Evolutionary conservation across 1,284 basidiomycete species (phyloP).

Genomic region (Tetrapyrgos nigripes): DNA sequence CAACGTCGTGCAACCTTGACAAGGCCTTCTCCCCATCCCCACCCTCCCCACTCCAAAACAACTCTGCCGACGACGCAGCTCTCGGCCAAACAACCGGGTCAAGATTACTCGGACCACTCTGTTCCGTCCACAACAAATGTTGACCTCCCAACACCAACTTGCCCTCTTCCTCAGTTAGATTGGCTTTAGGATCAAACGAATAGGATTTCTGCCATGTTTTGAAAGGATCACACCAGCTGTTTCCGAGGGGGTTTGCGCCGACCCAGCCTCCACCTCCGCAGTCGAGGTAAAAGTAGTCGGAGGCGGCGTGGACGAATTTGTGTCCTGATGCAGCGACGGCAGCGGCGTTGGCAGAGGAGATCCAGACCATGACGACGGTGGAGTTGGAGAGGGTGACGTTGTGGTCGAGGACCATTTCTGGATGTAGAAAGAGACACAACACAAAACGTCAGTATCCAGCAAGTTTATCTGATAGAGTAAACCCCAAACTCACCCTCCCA

Average conservation of each 20-base stretch:
- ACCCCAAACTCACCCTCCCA: slow-evolving; percentile 43
- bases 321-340: slow-evolving; percentile 66
- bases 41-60: slow-evolving; percentile 81
- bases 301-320: slow-evolving; percentile 70
- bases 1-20: slow-evolving; percentile 78
- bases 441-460: slow-evolving; percentile 31
- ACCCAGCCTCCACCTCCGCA: slow-evolving; percentile 85
- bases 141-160: slow-evolving; percentile 76
- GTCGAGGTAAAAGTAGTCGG: slow-evolving; percentile 83
- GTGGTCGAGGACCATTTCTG: slow-evolving; percentile 73
- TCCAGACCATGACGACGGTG: slow-evolving; percentile 83
- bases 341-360: slow-evolving; percentile 63
- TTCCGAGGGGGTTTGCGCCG: slow-evolving; percentile 55
- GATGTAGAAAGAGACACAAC: background rate
- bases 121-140: slow-evolving; percentile 82
- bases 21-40: slow-evolving; percentile 67
- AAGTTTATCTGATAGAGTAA: background rate
- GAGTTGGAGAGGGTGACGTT: slow-evolving; percentile 67
- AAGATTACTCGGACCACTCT: slow-evolving; percentile 73
- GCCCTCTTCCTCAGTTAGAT: slow-evolving; percentile 55
- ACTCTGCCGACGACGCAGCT: slow-evolving; percentile 78
- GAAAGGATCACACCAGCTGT: slow-evolving; percentile 74
- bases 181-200: slow-evolving; percentile 75
- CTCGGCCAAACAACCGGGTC: slow-evolving; percentile 83
- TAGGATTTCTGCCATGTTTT: slow-evolving; percentile 80